Evolutionary conservation across 305 asterid species (phyloP), one percentile per base, ranked within the genome.

Genomic region (Fraxinus angustifolia): DNA sequence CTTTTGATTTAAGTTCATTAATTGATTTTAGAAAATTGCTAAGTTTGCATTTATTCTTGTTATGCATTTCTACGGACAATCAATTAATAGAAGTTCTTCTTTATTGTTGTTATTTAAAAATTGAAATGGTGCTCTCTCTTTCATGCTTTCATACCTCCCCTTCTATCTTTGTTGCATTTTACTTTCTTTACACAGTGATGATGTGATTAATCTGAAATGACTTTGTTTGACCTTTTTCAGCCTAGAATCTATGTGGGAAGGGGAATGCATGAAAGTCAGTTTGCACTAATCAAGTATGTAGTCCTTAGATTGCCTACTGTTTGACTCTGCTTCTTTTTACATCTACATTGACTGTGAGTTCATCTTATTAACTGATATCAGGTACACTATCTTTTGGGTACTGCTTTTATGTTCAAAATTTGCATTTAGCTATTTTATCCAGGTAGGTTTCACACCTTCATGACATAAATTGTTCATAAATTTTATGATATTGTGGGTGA

Each of bases 261-360:
- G 84, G 99, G 99, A 88, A 96, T 96, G 99, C 99, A 96, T 21
- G 99, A 96, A 87, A 96, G 98, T 72, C 98, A 93, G 79, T 89
- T 91, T 86, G 89, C 99, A 53, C 98, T 96, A 56, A 88, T 96
- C 87, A 96, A 91, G 99, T 94, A 89, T 78, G 94, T 82, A 75
- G 74, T 38, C 40, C 79, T 73, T 34, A 80, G 84, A 50, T 79
- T 84, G 77, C 79, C 50, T 84, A 12, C 60, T 81, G 12, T 75
- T 79, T 48, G 23, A 77, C 77, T 83, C 62, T 80, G 70, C 81
- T 81, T 78, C 31, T 42, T 78, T 58, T 56, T 73, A 35, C 84
- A 34, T 76, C 76, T 79, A 73, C 82, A 23, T 83, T 88, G 23
- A 86, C 75, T 79, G 81, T 73, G 75, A 70, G 60, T 71, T 48